Evolutionary conservation across 345 rosid genomes (phyloP), one percentile per base, ranked within the genome.

Genomic region (Eutrema yunnanense): DNA sequence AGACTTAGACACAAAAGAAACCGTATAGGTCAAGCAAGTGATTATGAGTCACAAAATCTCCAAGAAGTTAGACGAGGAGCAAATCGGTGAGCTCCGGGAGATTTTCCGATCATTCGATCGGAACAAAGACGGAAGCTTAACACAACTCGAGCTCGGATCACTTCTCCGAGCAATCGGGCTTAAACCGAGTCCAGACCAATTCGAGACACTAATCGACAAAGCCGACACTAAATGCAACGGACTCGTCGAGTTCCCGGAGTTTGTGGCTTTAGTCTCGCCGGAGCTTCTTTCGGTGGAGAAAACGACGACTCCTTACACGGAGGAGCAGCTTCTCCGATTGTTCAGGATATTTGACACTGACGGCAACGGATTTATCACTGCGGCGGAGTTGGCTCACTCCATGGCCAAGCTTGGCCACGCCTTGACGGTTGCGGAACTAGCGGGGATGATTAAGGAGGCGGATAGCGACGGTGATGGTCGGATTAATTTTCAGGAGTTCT

Each of bases 391-490:
- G 76, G 94, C 96, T 4, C 94, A 89, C 69, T 87, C 96, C 0
- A 92, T 89, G 98, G 96, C 98, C 0, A 88, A 80, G 78, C 74
- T 89, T 6, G 96, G 96, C n/a, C 90, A 92, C 37, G 88, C 90
- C 0, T 82, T 92, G 60, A 89, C 94, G 0, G 93, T 82, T 0
- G 93, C 86, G 59, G 97, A 95, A 78, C 71, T 95, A 72, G 85
- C 92, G 0, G 99, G 92, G 69, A 95, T 95, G 99, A 95, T 95
- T 59, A 90, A 67, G 81, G 99, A 95, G 73, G 99, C 97, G 0
- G 99, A 95, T 67, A 81, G 85, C 1, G 97, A 95, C 16, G 99
- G 99, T 0, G 97, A 95, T 34, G 99, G 99, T 0, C 74, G 88
- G 75, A 95, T 95, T 38, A 85, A 83, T 58, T 95, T 89, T 62